Percentiles rank a stretch among this genome's conserved stretches.
phyloP scores from a whole-genome alignment of 2,329 filamentous ascomycete species.

The Cordyceps fumosorosea region DNA sequence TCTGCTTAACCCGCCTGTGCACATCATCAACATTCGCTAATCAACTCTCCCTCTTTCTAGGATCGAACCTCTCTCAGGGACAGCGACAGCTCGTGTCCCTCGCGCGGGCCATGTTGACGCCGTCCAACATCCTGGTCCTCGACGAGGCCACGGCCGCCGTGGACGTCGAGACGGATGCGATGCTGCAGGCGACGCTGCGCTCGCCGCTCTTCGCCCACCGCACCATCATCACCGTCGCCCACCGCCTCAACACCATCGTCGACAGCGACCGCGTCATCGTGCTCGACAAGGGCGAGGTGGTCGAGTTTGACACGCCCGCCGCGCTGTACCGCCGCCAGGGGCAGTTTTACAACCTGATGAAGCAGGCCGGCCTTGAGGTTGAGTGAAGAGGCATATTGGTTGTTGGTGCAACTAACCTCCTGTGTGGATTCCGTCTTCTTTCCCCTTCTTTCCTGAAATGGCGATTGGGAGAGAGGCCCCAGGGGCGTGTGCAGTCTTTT shows the following conservation, averaged over 20 bases:
- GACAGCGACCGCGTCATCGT: conserved; percentile 86
- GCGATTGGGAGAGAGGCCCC: neutral
- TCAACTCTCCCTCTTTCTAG: conserved; percentile 34
- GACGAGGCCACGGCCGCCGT: conserved; percentile 88
- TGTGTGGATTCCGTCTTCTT: too few species aligned
- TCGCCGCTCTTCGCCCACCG: conserved; percentile 72
- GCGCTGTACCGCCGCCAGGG: conserved; percentile 69
- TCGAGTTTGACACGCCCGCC: conserved; percentile 84
- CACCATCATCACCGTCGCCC: conserved; percentile 97
- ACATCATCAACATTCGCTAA: neutral
- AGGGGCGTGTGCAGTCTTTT: neutral
- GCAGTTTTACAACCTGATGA: conserved; percentile 83
- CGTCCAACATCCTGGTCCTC: conserved; percentile 92
- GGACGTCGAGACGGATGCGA: conserved; percentile 61
- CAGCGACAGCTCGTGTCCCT: conserved; percentile 92
- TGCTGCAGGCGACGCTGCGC: conserved; percentile 58
- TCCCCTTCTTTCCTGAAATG: neutral
- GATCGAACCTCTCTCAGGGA: conserved; percentile 90
- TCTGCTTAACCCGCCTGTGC: neutral
- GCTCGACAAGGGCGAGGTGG: conserved; percentile 81
- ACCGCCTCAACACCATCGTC: conserved; percentile 96
- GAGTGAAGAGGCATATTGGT: conserved; percentile 25
- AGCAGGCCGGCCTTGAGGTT: conserved; percentile 71
- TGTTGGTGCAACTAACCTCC: too few species aligned
- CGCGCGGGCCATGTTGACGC: conserved; percentile 86